Evolutionary conservation across 805 yeast species (phyloP).

Genomic region (Ogataea wickerhamii): DNA sequence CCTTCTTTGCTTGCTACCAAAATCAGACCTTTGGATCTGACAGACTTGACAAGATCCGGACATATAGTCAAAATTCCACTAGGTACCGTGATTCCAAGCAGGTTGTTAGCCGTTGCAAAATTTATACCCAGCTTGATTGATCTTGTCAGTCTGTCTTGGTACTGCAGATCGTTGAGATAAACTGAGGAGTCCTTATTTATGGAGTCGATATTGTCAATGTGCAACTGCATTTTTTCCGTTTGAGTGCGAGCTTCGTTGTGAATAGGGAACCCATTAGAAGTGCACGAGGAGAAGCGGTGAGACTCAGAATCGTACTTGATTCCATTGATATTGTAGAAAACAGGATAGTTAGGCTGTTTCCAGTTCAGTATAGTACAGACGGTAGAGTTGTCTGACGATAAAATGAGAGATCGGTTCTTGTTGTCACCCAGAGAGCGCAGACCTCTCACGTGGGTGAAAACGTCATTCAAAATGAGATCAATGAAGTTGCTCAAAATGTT

Average conservation of each 20-base stretch:
- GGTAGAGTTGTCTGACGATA: constrained; percentile 80
- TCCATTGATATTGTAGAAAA: constrained; percentile 79
- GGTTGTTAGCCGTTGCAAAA: constrained; percentile 77
- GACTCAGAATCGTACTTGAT: constrained; percentile 34
- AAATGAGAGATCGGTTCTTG: constrained; percentile 63
- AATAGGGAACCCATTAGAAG: constrained; percentile 39
- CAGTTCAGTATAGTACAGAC: constrained; percentile 94
- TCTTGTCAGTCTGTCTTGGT: constrained; percentile 48
- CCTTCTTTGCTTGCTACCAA: constrained; percentile 51
- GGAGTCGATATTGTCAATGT: constrained; percentile 34
- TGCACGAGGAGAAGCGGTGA: constrained; percentile 34
- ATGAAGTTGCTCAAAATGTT: constrained; percentile 64
- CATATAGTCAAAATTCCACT: constrained; percentile 65
- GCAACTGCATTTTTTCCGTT: constrained; percentile 20
- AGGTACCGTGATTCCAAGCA: constrained; percentile 80
- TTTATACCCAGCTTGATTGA: constrained; percentile 79
- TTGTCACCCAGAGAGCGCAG: constrained; percentile 31
- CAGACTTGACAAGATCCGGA: constrained; percentile 69
- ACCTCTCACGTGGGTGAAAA: constrained; percentile 74
- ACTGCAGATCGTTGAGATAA: constrained; percentile 30
- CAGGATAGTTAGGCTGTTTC: constrained; percentile 98
- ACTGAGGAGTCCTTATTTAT: constrained; percentile 35
- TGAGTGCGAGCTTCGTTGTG: constrained; percentile 2
- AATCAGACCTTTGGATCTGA: constrained; percentile 77
- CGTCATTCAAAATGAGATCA: constrained; percentile 64